Base-by-base conservation (phyloP, 768 basidiomycete genomes). In the Serpula lacrymans region DNA sequence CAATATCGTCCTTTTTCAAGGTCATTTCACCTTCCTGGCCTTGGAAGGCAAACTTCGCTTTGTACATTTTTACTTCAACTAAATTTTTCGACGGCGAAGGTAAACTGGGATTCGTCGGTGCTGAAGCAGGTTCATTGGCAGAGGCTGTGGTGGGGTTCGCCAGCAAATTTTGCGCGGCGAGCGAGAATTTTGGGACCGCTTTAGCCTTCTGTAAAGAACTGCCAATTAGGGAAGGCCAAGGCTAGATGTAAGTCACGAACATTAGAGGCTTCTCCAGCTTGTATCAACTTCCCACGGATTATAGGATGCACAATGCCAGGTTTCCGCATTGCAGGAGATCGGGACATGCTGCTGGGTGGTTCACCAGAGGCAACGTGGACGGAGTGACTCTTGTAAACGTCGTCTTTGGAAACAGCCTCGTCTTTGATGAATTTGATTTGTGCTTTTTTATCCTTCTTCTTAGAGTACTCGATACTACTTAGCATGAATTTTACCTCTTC, bases 391-490 rank as follows among this genome's bases (percentile, higher is more conserved):
- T 98, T 99, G 68, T 99, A 99, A 8, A 77, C 53, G 55, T 92
- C 96, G 45, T 86, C 82, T 41, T 78, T 79, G 9, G 59, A 66
- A 14, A 95, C 68, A 6, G 82, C 80, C 63, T 98, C 94, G 57
- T 97, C 93, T 70, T 88, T 95, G 53, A 84, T 61, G 47, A 90
- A 85, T 60, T 85, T 86, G 64, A 99, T 90, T 39, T 78, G 72
- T 4, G 85, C 81, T 55, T 81, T 81, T 69, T 98, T 99, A 48
- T 94, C 94, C 66, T 92, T 98, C 77, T 99, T 99, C 75, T 99
- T 98, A 29, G 74, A 72, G 60, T 97, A 98, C 42, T 88, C 80
- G 45, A 97, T 66, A 6, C 89, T 97, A 41, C 0, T n/a, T 14
- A 9, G 45, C n/a, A 18, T 34, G 28, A 41, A 20, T 53, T 36